Percentiles rank a stretch among this genome's conserved stretches.
These are phyloP conservation scores for Sechiopsis laciniata DNA, from an alignment of 306 rosid genomes.

Conservation along the genomic window DNA sequence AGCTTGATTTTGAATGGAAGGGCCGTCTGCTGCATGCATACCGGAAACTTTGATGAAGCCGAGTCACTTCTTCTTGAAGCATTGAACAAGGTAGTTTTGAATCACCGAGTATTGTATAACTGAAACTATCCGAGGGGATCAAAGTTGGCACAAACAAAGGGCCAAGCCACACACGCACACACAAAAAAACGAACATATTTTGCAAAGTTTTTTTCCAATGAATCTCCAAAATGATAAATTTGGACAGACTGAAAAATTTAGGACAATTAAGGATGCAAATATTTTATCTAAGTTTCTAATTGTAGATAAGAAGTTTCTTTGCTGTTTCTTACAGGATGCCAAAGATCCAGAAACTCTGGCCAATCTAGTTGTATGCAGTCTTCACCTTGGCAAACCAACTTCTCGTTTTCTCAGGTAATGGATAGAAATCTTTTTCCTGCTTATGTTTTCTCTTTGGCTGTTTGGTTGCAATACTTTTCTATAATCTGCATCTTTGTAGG, in stretches of 20 bases:
- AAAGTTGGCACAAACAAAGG: neutral
- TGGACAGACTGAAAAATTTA: neutral
- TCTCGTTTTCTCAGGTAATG: conserved; percentile 86
- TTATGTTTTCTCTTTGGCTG: neutral
- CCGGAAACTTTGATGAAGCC: conserved; percentile 98
- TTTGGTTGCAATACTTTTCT: neutral
- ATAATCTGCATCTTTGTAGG: conserved; percentile 4
- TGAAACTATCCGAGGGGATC: neutral
- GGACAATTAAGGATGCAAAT: neutral
- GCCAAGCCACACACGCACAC: neutral
- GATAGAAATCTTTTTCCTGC: conserved; percentile 8
- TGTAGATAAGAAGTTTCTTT: conserved; percentile 26
- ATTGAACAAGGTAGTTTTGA: conserved; percentile 60
- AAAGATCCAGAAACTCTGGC: conserved; percentile 98
- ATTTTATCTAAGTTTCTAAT: neutral
- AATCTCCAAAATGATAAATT: neutral
- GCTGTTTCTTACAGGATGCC: conserved; percentile 64
- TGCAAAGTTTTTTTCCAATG: neutral
- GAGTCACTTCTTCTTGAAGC: conserved; percentile 92
- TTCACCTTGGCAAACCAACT: conserved; percentile 87
- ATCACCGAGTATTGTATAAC: neutral
- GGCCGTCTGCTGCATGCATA: conserved; percentile 98
- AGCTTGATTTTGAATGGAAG: conserved; percentile 91
- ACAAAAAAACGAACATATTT: neutral
- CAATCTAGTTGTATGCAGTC: conserved; percentile 87